Evolutionary conservation across 345 rosid genomes (phyloP).

Genomic region (Aquilaria sinensis): DNA sequence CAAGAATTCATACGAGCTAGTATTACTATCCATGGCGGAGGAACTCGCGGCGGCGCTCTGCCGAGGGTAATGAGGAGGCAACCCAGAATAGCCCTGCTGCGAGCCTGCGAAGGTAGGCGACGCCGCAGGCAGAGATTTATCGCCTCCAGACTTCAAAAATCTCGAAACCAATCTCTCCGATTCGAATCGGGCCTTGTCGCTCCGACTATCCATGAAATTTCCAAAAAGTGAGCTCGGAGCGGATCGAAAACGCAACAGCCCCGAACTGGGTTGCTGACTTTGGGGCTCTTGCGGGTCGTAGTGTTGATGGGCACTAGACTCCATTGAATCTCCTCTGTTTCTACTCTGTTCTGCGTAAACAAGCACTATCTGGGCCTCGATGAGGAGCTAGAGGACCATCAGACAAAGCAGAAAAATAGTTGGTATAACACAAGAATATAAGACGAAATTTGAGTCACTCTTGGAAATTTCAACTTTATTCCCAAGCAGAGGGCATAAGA

Average conservation of each 20-base stretch:
- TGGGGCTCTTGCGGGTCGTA: constrained; percentile 32
- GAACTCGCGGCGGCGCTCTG: constrained; percentile 35
- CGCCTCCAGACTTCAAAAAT: constrained; percentile 34
- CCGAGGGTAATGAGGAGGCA: constrained; percentile 86
- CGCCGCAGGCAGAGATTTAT: constrained; percentile 22
- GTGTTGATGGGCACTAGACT: constrained; percentile 40
- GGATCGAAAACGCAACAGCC: constrained; percentile 77
- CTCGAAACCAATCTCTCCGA: constrained; percentile 36
- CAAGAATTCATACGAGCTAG: constrained; percentile 34
- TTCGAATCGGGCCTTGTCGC: constrained; percentile 26
- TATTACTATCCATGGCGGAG: constrained; percentile 34
- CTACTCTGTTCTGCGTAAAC: background rate
- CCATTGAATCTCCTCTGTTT: constrained; percentile 34
- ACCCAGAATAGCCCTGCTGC: constrained; percentile 38
- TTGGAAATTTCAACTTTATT: constrained; percentile 45
- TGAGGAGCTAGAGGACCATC: constrained; percentile 23
- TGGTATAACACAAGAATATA: constrained; percentile 16
- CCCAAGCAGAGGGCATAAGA: constrained; percentile 67
- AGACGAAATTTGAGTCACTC: constrained; percentile 33
- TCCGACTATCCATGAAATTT: constrained; percentile 25
- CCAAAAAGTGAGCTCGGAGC: constrained; percentile 64
- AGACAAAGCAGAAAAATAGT: constrained; percentile 10
- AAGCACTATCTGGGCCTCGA: constrained; percentile 6
- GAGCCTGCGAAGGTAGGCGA: constrained; percentile 28
- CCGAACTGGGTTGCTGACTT: constrained; percentile 45